A percentile compares a stretch with the other conserved stretches of the same genome.
Conservation (phyloP, 192 early-diverging fungal genomes). For the Backusella circina region DNA sequence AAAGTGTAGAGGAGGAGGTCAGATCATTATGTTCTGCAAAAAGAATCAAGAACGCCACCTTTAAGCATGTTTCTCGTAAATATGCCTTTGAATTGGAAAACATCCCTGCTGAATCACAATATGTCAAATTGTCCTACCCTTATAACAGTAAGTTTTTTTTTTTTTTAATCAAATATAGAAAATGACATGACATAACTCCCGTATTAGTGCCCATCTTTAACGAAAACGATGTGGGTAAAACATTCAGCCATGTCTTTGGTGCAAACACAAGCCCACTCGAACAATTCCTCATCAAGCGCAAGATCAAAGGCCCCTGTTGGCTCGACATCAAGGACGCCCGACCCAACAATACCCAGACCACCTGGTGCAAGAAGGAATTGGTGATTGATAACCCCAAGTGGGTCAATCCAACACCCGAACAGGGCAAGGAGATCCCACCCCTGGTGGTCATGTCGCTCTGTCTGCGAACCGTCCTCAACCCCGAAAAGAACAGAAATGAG, state of each 20-base stretch:
- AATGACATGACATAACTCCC: no score
- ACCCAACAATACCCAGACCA: slow-evolving; percentile 42
- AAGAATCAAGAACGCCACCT: slow-evolving; percentile 53
- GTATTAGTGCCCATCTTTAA: slow-evolving; percentile 58
- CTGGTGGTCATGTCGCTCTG: slow-evolving; percentile 85
- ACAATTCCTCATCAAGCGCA: slow-evolving; percentile 87
- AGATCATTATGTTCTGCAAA: slow-evolving; percentile 51
- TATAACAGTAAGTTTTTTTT: slow-evolving; percentile 46
- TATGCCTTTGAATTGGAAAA: slow-evolving; percentile 90
- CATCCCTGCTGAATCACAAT: slow-evolving; percentile 77
- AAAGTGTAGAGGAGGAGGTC: slow-evolving; percentile 77
- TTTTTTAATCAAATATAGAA: no score
- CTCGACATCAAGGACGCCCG: slow-evolving; percentile 62
- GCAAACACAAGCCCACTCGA: slow-evolving; percentile 85
- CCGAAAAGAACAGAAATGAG: slow-evolving; percentile 81
- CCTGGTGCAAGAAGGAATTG: slow-evolving; percentile 88
- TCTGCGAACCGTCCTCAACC: slow-evolving; percentile 81
- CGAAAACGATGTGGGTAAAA: slow-evolving; percentile 54
- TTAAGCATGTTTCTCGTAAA: slow-evolving; percentile 67
- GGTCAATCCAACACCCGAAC: slow-evolving; percentile 56
- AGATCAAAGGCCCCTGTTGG: slow-evolving; percentile 98
- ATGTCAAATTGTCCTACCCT: slow-evolving; percentile 84
- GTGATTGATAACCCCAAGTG: slow-evolving; percentile 67
- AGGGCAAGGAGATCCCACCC: slow-evolving; percentile 54
- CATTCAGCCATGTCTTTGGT: slow-evolving; percentile 88